Conservation (phyloP, 208 protist species). For the Phytomonas francai region DNA sequence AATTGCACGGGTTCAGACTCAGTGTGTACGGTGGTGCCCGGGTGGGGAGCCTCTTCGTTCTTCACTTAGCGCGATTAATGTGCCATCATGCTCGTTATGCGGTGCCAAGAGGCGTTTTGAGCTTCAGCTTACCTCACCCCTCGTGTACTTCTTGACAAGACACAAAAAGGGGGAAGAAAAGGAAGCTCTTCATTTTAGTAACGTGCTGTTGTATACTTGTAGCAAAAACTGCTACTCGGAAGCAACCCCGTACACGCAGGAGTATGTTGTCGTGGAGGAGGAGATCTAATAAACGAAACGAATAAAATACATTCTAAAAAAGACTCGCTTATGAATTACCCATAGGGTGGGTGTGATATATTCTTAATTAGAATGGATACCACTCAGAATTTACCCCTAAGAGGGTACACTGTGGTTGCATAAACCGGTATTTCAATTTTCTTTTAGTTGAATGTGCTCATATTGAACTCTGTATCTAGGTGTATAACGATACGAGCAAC, state of each 20-base stretch:
- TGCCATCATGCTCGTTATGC: constrained; percentile 57
- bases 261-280: constrained; percentile 71
- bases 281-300: constrained; percentile 46
- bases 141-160: constrained; percentile 77
- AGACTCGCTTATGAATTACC: not conserved
- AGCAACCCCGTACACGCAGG: constrained; percentile 35
- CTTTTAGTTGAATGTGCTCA: not conserved
- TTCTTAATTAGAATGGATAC: not conserved
- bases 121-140: constrained; percentile 72
- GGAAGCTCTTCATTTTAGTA: constrained; percentile 68
- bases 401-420: not conserved
- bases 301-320: constrained; percentile 5
- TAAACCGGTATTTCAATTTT: not conserved
- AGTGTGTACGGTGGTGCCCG: constrained; percentile 84
- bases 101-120: constrained; percentile 56
- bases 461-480: not conserved
- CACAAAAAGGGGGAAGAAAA: constrained; percentile 45
- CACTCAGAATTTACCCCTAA: not conserved
- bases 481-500: not conserved
- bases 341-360: not conserved
- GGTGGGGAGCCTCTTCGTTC: constrained; percentile 46
- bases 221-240: constrained; percentile 51
- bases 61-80: constrained; percentile 14
- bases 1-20: constrained; percentile 55
- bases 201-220: constrained; percentile 78